These are phyloP conservation scores for Vararia minispora DNA, from an alignment of 768 basidiomycete species.

Conservation along the genomic window DNA sequence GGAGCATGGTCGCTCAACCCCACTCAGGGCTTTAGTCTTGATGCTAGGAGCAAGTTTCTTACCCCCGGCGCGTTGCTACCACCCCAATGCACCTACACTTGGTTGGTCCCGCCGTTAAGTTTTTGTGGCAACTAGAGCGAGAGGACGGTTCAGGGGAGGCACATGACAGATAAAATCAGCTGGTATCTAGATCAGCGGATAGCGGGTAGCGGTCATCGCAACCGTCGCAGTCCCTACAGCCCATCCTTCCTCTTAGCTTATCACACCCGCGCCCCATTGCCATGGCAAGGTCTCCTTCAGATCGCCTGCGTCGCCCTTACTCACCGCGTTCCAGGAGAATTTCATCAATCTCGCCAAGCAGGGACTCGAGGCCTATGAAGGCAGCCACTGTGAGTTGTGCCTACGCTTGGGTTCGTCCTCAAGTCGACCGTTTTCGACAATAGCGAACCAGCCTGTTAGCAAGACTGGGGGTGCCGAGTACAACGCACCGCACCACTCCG, in stretches of 20 bases:
- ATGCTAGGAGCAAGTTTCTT: no score
- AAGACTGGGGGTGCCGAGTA: slow-evolving; percentile 59
- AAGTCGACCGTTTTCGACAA: no score
- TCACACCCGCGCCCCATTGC: background rate
- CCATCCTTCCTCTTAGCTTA: background rate
- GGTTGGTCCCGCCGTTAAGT: no score
- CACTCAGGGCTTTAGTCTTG: no score
- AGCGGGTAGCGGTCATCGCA: background rate
- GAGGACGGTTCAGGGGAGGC: no score
- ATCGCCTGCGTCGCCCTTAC: background rate
- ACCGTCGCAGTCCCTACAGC: background rate
- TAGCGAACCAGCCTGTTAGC: slow-evolving; percentile 3
- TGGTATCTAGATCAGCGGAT: background rate
- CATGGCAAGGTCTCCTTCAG: background rate
- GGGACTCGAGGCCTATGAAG: slow-evolving; percentile 42
- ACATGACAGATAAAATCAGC: no score
- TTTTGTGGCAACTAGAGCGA: no score
- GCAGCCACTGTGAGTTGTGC: slow-evolving; percentile 31
- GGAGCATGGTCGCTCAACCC: no score
- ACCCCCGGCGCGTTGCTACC: background rate
- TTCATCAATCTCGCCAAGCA: slow-evolving; percentile 65
- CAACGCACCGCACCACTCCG: slow-evolving; percentile 41
- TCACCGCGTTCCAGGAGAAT: slow-evolving; percentile 34
- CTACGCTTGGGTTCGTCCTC: no score
- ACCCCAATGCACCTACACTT: background rate